Base-by-base conservation (phyloP, 1,284 basidiomycete species). In the Xerocomus cyaneibrunnescens region DNA sequence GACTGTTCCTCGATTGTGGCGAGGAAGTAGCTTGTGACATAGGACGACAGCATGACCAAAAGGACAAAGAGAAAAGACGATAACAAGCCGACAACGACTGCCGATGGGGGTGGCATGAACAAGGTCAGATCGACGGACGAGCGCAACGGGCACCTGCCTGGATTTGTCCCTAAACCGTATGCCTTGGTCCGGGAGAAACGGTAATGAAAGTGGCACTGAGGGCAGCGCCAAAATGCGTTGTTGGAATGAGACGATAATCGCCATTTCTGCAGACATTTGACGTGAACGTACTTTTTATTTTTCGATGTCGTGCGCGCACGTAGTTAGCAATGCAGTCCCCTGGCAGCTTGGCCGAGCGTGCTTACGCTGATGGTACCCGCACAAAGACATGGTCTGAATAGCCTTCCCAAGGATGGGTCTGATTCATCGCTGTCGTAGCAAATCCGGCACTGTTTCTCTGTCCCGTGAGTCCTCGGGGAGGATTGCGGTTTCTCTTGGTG, bases 331-430 rank as follows among this genome's bases (percentile, higher is more conserved):
- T 42, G 48, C 52, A 48, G 45, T 39, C 37, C 44, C 27, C 36
- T 39, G 36, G 34, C 38, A 36, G 36, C 52, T 27, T 50, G 44
- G 32, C 44, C 44, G 30, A 44, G 32, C 27, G 9, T 51, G 73
- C 85, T 67, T 68, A 89, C 87, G 57, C 82, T 85, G 48, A 91
- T 89, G n/a, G 85, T 83, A 27, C 89, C 89, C 56, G 78, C 84
- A 71, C 88, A 92, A 1, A 85, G 76, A 67, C 89, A 91, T 7
- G 89, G 88, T 32, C 83, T 79, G 58, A 90, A 87, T 52, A 90
- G 78, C 50, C 81, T 77, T 7, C 88, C 88, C 31, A 85, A 74
- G 48, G 80, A 75, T 5, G 64, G 70, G 60, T 87, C 85, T 5
- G 64, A 62, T 36, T 73, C 71, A 17, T 72, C 61, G n/a, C 83